Conservation (phyloP, 2,329 filamentous ascomycete species). For the Diaporthe caulivora region DNA sequence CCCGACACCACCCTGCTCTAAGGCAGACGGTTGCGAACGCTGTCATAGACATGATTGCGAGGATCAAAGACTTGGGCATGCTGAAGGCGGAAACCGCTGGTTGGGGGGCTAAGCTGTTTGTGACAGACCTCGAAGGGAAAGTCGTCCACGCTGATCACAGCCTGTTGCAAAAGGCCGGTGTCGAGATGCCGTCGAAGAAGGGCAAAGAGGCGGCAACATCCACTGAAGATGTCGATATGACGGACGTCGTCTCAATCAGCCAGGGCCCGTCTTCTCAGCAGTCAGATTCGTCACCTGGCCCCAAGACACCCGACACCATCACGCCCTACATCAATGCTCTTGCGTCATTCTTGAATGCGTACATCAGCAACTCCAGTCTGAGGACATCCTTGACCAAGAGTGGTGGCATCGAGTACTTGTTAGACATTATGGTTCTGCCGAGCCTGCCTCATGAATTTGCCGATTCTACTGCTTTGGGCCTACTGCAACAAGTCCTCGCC, state of each 20-base stretch:
- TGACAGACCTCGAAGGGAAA: slow-evolving; percentile 69
- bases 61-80: slow-evolving; percentile 81
- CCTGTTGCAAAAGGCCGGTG: slow-evolving; percentile 46
- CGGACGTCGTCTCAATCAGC: slow-evolving; percentile 59
- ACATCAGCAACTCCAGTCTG: slow-evolving; percentile 80
- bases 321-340: slow-evolving; percentile 81
- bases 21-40: slow-evolving; percentile 84
- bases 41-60: slow-evolving; percentile 89
- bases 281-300: slow-evolving; percentile 42
- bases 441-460: slow-evolving; percentile 82
- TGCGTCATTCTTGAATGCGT: slow-evolving; percentile 80
- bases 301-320: slow-evolving; percentile 51
- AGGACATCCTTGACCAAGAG: slow-evolving; percentile 81
- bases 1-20: slow-evolving; percentile 89
- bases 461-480: slow-evolving; percentile 74
- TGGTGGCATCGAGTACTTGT: slow-evolving; percentile 84
- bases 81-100: slow-evolving; percentile 76
- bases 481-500: slow-evolving; percentile 80
- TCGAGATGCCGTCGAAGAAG: slow-evolving; percentile 48
- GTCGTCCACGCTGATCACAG: slow-evolving; percentile 67
- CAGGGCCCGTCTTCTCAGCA: background rate
- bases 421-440: slow-evolving; percentile 86
- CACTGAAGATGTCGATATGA: slow-evolving; percentile 74
- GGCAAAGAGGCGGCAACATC: slow-evolving; percentile 54
- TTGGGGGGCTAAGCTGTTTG: slow-evolving; percentile 84